phyloP scores from a whole-genome alignment of 306 rosid genomes.

The Fagus sylvatica region DNA sequence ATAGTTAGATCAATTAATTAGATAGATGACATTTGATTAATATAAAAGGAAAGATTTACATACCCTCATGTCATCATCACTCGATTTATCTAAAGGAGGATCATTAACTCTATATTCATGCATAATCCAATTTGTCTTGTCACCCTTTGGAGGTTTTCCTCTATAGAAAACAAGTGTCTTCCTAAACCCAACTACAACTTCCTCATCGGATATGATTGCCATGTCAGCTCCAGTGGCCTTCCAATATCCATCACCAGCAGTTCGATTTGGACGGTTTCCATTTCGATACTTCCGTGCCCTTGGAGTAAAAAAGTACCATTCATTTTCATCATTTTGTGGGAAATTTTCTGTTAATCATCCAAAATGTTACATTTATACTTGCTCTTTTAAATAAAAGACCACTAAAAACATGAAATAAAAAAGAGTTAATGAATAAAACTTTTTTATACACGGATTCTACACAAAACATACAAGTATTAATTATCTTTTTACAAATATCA shows the following conservation, averaged over 20 bases:
- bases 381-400: too few relatives aligned
- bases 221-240: constrained; percentile 26
- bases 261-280: constrained; percentile 12
- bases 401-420: too few relatives aligned
- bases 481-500: too few relatives aligned
- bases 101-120: constrained; percentile 15
- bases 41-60: not conserved
- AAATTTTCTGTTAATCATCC: too few relatives aligned
- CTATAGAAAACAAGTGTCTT: constrained; percentile 25
- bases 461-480: too few relatives aligned
- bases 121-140: constrained; percentile 31
- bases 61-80: constrained; percentile 25
- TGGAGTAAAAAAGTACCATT: constrained; percentile 28
- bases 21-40: too few relatives aligned
- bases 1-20: too few relatives aligned
- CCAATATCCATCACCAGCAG: constrained; percentile 29
- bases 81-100: not conserved
- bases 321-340: not conserved
- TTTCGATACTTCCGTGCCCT: constrained; percentile 22
- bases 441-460: too few relatives aligned
- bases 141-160: constrained; percentile 31
- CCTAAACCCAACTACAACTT: not conserved
- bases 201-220: not conserved
- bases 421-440: too few relatives aligned
- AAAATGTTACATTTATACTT: too few relatives aligned